Evolutionary conservation across 2,329 filamentous ascomycete genomes (phyloP).

Genomic region (Sporothrix pseudoabietina): DNA sequence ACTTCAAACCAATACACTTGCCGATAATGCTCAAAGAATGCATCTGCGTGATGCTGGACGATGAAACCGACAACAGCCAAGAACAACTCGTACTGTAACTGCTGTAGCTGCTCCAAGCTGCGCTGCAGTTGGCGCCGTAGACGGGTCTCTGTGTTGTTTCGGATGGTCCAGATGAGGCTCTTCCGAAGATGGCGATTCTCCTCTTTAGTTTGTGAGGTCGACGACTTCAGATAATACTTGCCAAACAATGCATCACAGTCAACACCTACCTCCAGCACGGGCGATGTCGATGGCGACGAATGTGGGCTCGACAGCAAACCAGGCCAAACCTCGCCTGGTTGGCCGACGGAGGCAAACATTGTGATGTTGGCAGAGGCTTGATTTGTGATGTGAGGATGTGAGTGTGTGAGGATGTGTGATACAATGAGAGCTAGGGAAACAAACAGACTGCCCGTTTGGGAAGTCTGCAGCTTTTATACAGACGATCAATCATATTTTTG

Average conservation of each 20-base stretch:
- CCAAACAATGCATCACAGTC: neutral
- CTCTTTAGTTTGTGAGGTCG: neutral
- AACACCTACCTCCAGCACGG: neutral
- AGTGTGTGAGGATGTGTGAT: neutral
- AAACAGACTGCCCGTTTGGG: neutral
- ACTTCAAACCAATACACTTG: neutral
- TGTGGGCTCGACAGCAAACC: neutral
- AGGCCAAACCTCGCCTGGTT: neutral
- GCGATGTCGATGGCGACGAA: neutral
- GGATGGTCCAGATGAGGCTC: neutral
- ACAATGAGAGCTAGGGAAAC: neutral
- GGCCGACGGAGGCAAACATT: neutral
- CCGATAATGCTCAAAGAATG: neutral
- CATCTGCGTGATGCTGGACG: neutral
- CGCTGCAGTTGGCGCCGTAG: neutral
- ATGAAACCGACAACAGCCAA: neutral
- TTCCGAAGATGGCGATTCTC: neutral
- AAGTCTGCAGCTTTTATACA: neutral
- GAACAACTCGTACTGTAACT: neutral
- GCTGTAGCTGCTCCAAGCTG: neutral
- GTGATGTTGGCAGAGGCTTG: neutral
- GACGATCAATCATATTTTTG: neutral
- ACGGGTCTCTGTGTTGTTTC: neutral
- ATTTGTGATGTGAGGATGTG: neutral
- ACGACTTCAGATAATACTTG: neutral